These are phyloP conservation scores for Trichaptum fuscoviolaceum DNA, from an alignment of 768 basidiomycete genomes.

Conservation along the genomic window DNA sequence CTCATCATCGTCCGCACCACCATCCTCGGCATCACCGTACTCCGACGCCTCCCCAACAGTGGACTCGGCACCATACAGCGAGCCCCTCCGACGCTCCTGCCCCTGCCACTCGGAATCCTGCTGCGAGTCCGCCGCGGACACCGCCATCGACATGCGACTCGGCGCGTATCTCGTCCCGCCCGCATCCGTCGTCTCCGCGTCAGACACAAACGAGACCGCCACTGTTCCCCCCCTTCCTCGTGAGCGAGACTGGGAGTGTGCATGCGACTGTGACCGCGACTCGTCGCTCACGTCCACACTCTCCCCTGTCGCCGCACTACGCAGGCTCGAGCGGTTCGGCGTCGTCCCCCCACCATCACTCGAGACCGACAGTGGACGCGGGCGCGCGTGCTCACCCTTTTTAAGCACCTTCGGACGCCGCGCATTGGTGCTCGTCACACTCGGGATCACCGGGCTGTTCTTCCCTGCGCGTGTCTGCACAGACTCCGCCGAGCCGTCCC, in stretches of 20 bases:
- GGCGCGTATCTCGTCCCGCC: background rate
- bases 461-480: background rate
- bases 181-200: background rate
- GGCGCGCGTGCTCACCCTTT: slow-evolving; percentile 2
- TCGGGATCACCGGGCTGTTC: background rate
- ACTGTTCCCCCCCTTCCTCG: background rate
- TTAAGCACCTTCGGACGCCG: background rate
- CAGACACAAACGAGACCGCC: background rate
- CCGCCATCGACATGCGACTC: background rate
- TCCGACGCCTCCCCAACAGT: background rate
- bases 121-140: background rate
- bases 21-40: background rate
- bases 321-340: slow-evolving; percentile 47
- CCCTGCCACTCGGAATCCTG: background rate
- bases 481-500: slow-evolving; percentile 1
- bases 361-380: slow-evolving; percentile 11
- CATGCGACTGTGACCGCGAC: background rate
- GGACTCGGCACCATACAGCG: background rate
- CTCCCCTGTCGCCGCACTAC: slow-evolving; percentile 48
- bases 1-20: background rate
- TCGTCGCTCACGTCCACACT: slow-evolving; percentile 18
- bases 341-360: slow-evolving; percentile 30
- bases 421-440: background rate
- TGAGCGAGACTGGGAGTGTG: background rate
- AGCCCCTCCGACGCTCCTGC: background rate